phyloP scores from a whole-genome alignment of 2,329 filamentous ascomycete species.

The Mollisia scopiformis region DNA sequence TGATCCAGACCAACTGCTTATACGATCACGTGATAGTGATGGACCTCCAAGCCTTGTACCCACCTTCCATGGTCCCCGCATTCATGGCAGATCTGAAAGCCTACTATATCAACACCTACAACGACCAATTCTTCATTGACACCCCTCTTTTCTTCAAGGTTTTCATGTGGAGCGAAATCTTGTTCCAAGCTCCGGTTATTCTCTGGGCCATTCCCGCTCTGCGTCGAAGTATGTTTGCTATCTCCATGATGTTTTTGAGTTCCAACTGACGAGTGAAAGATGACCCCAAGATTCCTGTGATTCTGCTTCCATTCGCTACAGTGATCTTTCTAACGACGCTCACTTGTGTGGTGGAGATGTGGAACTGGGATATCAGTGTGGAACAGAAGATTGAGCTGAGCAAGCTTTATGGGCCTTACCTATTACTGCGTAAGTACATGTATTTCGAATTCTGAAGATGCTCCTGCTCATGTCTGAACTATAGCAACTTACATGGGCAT shows the following conservation, averaged over 20 bases:
- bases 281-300: conserved; percentile 58
- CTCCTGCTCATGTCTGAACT: background rate
- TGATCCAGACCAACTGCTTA: background rate
- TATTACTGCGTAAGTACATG: conserved; percentile 52
- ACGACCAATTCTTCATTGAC: conserved; percentile 64
- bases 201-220: conserved; percentile 62
- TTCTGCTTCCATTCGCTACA: conserved; percentile 61
- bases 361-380: conserved; percentile 53
- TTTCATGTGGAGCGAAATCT: conserved; percentile 60
- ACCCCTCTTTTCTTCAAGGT: conserved; percentile 62
- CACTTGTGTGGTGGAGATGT: conserved; percentile 63
- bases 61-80: conserved; percentile 49
- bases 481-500: conserved; percentile 45
- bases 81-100: conserved; percentile 52
- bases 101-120: conserved; percentile 63
- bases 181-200: conserved; percentile 64
- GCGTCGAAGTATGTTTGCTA: conserved; percentile 44
- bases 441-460: conserved; percentile 1
- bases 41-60: conserved; percentile 63
- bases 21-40: conserved; percentile 48
- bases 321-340: conserved; percentile 64
- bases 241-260: background rate
- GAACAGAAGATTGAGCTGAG: conserved; percentile 52
- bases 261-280: conserved; percentile 40
- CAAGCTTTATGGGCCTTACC: conserved; percentile 59